Percentiles rank a stretch among this genome's conserved stretches.
Conservation (phyloP, 768 basidiomycete genomes). For the Leucocoprinus sp. region DNA sequence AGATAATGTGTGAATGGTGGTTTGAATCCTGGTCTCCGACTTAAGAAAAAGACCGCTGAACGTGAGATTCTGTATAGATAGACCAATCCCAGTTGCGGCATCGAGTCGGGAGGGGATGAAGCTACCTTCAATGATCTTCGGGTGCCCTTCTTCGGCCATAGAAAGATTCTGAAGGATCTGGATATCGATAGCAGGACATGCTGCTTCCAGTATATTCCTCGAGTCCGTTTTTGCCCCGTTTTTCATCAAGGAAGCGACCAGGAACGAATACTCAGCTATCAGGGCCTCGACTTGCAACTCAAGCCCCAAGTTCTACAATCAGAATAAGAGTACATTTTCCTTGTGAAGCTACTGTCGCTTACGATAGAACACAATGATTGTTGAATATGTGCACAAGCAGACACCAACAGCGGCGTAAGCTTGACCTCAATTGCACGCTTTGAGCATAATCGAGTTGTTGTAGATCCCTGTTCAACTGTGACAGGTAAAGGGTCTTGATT, state of each 20-base stretch:
- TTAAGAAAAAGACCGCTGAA: conserved; percentile 4
- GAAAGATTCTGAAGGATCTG: conserved; percentile 41
- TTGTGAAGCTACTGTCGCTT: conserved; percentile 13
- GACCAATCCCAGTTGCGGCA: conserved; percentile 11
- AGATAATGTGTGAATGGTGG: conserved; percentile 17
- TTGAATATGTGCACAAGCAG: conserved; percentile 35
- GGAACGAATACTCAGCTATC: conserved; percentile 22
- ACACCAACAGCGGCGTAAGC: conserved; percentile 50
- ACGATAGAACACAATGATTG: conserved; percentile 42
- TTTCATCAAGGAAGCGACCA: conserved; percentile 1
- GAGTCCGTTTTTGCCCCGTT: neutral
- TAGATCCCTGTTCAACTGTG: conserved; percentile 19
- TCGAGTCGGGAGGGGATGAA: conserved; percentile 22
- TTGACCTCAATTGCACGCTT: conserved; percentile 29
- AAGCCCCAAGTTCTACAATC: conserved; percentile 23
- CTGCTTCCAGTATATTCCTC: neutral
- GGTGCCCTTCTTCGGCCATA: conserved; percentile 25
- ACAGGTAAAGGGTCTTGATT: conserved; percentile 1
- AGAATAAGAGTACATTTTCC: neutral
- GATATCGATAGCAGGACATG: conserved; percentile 20
- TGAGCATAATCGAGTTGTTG: conserved; percentile 34
- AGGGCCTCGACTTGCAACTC: conserved; percentile 35
- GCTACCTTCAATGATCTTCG: conserved; percentile 16
- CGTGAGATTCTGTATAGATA: neutral
- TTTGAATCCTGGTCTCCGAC: conserved; percentile 13